Evolutionary conservation across 345 rosid genomes (phyloP).

Genomic region (Excoecaria agallocha): DNA sequence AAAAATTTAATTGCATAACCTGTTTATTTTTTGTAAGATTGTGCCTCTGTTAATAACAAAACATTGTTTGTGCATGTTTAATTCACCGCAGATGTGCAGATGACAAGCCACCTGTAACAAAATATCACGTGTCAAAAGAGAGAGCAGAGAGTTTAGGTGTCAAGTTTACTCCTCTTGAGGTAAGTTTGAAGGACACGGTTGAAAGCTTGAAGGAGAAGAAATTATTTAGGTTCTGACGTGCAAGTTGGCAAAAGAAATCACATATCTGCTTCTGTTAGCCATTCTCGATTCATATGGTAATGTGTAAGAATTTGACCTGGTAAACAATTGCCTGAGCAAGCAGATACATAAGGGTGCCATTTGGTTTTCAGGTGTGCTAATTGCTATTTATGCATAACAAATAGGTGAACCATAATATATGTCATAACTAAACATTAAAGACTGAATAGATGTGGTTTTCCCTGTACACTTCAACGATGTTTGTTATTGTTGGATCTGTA

Average conservation of each 20-base stretch:
- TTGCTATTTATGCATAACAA: too few species aligned
- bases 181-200: constrained; percentile 22
- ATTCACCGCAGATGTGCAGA: constrained; percentile 11
- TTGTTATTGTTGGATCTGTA: too few species aligned
- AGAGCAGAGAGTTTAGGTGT: constrained; percentile 24
- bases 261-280: not conserved
- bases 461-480: not conserved
- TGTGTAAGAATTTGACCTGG: not conserved
- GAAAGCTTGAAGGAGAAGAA: constrained; percentile 31
- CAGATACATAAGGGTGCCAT: not conserved
- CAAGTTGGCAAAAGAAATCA: not conserved
- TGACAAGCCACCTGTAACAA: constrained; percentile 1
- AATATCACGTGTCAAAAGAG: constrained; percentile 13
- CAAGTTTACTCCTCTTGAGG: constrained; percentile 28
- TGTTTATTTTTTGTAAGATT: not conserved
- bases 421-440: not conserved
- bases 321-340: too few species aligned
- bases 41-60: not conserved
- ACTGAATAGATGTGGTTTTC: not conserved
- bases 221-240: constrained; percentile 8
- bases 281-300: not conserved
- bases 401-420: not conserved
- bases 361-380: not conserved
- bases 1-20: too few species aligned
- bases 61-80: not conserved